Percentiles rank a stretch among this genome's conserved stretches.
These are phyloP conservation scores for Primulina tabacum DNA, from an alignment of 257 asterid genomes.

Conservation along the genomic window DNA sequence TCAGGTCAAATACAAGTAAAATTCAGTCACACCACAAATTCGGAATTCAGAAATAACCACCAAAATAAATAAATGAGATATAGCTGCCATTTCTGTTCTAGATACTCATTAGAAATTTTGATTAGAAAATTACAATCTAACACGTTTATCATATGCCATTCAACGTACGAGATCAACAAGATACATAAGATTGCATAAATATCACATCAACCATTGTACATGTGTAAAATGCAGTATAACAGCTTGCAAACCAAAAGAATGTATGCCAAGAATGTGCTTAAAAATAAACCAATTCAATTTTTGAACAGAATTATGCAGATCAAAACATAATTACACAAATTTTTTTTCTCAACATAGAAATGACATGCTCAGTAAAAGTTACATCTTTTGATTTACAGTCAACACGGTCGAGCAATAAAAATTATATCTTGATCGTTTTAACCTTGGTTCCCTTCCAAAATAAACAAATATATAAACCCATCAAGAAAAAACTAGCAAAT, in stretches of 20 bases:
- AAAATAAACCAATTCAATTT: too few species aligned
- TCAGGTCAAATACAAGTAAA: too few species aligned
- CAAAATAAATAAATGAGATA: not conserved
- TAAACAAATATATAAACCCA: not conserved
- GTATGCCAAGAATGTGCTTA: not conserved
- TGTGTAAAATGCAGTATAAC: too few species aligned
- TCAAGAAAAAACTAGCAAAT: not conserved
- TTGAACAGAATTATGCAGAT: too few species aligned
- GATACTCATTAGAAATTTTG: not conserved
- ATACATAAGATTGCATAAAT: not conserved
- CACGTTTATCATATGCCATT: not conserved
- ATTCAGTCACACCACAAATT: too few species aligned
- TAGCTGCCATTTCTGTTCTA: not conserved
- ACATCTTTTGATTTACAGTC: not conserved
- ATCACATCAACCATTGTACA: not conserved
- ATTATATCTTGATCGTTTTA: too few species aligned
- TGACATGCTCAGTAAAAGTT: not conserved
- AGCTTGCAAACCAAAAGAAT: not conserved
- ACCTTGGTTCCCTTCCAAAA: not conserved
- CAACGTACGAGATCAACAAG: not conserved
- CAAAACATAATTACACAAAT: too few species aligned
- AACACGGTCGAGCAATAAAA: not conserved
- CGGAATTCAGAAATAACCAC: too few species aligned
- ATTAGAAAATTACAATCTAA: not conserved
- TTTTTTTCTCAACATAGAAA: not conserved